A percentile compares a stretch with the other conserved stretches of the same genome.
Conservation (phyloP, 2,329 filamentous ascomycete species). For the Endothia cerciana region DNA sequence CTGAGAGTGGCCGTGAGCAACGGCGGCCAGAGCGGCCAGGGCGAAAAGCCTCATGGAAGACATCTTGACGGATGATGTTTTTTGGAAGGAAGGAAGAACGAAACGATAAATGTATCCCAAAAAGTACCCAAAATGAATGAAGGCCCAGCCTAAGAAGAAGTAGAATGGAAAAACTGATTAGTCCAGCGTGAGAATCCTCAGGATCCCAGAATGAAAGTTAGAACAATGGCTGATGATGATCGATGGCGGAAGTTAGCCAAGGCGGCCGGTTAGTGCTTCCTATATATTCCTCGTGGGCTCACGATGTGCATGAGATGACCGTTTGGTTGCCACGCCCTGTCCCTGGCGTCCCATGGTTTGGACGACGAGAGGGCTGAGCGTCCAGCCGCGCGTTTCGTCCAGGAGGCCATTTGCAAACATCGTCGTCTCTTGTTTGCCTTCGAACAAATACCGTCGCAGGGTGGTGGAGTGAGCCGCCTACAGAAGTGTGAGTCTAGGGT, state of each 20-base stretch:
- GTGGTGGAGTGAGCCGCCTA: constrained; percentile 18
- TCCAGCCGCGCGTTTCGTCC: constrained; percentile 25
- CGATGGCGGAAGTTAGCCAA: constrained; percentile 11
- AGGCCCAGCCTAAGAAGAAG: constrained; percentile 29
- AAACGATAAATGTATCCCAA: constrained; percentile 28
- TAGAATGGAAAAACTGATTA: constrained; percentile 27
- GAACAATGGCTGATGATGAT: constrained; percentile 24
- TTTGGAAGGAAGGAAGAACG: constrained; percentile 31
- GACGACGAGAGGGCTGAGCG: constrained; percentile 12
- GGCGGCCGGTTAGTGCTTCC: constrained; percentile 16
- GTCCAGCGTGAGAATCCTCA: constrained; percentile 22
- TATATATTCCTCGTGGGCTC: constrained; percentile 19
- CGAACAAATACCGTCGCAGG: constrained; percentile 27
- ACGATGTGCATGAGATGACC: constrained; percentile 5
- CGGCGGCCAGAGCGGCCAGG: constrained; percentile 40
- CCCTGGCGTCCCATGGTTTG: constrained; percentile 2
- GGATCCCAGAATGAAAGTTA: constrained; percentile 28
- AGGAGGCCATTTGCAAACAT: constrained; percentile 21
- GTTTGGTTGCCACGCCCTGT: neutral
- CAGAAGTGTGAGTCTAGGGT: constrained; percentile 1
- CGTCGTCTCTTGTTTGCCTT: constrained; percentile 19
- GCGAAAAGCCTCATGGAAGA: constrained; percentile 41
- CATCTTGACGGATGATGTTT: constrained; percentile 41
- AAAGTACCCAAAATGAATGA: constrained; percentile 30
- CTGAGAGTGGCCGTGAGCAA: constrained; percentile 49